A percentile compares a stretch with the other conserved stretches of the same genome.
Conservation (phyloP, 2,329 filamentous ascomycete species). For the Alternaria postmessia region DNA sequence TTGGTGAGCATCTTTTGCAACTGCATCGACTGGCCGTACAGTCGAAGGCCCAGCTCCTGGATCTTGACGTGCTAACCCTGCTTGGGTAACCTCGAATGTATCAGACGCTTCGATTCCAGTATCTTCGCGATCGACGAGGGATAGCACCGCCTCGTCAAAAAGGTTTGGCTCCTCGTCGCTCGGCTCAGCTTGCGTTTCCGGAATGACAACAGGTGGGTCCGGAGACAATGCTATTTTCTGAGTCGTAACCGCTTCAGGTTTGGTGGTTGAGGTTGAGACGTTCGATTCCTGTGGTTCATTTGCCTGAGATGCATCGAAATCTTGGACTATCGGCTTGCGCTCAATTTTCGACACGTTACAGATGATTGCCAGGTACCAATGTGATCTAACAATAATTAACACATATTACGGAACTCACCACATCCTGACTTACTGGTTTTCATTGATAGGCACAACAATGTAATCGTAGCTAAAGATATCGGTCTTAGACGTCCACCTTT, state of each 20-base stretch:
- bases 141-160: constrained; percentile 33
- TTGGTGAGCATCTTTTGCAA: constrained; percentile 10
- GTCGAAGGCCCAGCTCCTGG: neutral
- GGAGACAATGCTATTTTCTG: neutral
- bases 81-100: neutral
- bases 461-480: constrained; percentile 89
- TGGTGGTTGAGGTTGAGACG: neutral
- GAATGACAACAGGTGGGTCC: neutral
- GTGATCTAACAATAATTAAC: constrained; percentile 48
- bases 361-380: constrained; percentile 97
- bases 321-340: constrained; percentile 36
- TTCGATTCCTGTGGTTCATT: neutral
- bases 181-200: neutral
- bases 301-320: constrained; percentile 14
- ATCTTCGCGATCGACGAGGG: constrained; percentile 32
- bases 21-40: constrained; percentile 8
- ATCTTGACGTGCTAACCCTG: neutral
- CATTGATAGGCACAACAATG: constrained; percentile 90
- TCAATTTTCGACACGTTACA: constrained; percentile 80
- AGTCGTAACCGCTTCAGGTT: neutral
- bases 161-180: constrained; percentile 26
- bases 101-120: neutral
- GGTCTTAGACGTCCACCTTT: constrained; percentile 84
- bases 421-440: constrained; percentile 56
- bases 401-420: neutral